phyloP scores from a whole-genome alignment of 345 rosid genomes.

The Limnanthes douglasii region DNA sequence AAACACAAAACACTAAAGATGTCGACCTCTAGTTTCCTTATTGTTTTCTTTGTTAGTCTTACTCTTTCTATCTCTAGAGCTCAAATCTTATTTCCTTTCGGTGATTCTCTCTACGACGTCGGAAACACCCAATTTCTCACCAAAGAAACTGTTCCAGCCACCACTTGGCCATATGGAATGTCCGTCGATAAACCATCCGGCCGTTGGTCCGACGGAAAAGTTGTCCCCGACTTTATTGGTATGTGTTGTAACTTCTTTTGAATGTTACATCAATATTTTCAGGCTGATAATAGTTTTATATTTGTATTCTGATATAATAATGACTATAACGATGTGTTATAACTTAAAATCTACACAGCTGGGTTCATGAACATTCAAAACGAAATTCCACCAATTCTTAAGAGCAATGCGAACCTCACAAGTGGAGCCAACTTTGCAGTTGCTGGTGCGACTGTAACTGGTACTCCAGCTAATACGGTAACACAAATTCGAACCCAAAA shows the following conservation, averaged over 20 bases:
- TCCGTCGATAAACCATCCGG: conserved; percentile 16
- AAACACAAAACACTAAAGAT: too few relatives aligned
- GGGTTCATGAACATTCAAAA: conserved; percentile 11
- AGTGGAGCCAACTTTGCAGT: conserved; percentile 15
- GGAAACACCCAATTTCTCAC: conserved; percentile 18
- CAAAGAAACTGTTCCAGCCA: conserved; percentile 9
- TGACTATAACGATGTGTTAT: too few relatives aligned
- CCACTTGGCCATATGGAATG: conserved; percentile 21
- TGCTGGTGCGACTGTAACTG: conserved; percentile 11
- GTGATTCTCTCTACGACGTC: conserved; percentile 16
- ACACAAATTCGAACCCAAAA: neutral
- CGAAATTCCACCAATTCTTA: conserved; percentile 10
- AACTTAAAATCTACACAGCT: conserved; percentile 3
- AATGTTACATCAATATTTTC: too few relatives aligned
- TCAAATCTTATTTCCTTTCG: conserved; percentile 13
- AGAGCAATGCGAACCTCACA: conserved; percentile 1
- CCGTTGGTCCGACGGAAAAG: conserved; percentile 24
- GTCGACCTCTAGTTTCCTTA: too few relatives aligned
- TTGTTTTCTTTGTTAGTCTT: neutral
- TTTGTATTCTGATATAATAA: too few relatives aligned
- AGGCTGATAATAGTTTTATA: neutral
- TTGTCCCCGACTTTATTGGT: conserved; percentile 25
- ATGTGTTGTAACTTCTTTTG: too few relatives aligned
- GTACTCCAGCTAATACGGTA: conserved; percentile 6
- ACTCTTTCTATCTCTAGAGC: conserved; percentile 11